Evolutionary conservation across 73 alveolate genomes (phyloP).

Genomic region (Paraurostyla sp.): DNA sequence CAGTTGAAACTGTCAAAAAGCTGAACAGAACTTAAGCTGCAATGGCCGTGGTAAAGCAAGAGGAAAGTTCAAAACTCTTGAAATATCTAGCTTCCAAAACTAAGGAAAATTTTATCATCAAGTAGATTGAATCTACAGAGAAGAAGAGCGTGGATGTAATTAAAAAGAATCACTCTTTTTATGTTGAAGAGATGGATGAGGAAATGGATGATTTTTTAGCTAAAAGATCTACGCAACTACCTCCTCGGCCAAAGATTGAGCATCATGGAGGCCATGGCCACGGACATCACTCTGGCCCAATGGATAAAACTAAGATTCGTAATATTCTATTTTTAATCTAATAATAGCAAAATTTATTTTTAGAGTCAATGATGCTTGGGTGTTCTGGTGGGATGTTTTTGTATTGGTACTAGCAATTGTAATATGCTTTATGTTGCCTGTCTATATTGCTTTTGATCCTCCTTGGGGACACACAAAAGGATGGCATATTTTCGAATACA

Average conservation of each 20-base stretch:
- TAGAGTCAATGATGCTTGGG: constrained; percentile 46
- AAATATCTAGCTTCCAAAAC: neutral
- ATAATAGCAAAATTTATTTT: constrained; percentile 51
- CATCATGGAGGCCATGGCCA: constrained; percentile 40
- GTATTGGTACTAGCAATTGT: constrained; percentile 50
- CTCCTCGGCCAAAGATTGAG: constrained; percentile 26
- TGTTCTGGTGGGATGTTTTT: constrained; percentile 57
- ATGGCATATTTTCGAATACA: neutral
- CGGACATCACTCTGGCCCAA: constrained; percentile 42
- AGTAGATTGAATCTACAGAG: neutral
- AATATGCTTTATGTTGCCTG: constrained; percentile 48
- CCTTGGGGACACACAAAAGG: constrained; percentile 21
- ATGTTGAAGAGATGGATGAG: constrained; percentile 1
- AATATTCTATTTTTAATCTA: neutral
- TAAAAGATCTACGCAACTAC: neutral
- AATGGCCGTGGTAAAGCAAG: neutral
- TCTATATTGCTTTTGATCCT: constrained; percentile 40
- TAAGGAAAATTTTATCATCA: constrained; percentile 14
- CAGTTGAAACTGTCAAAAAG: constrained; percentile 18
- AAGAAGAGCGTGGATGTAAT: neutral
- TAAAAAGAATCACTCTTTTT: neutral
- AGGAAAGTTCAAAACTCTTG: neutral
- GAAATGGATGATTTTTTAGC: constrained; percentile 49
- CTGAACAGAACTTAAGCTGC: constrained; percentile 22
- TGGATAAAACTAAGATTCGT: constrained; percentile 8